Percentiles rank a stretch among this genome's conserved stretches.
These are phyloP conservation scores for Colletotrichum agaves DNA, from an alignment of 2,329 filamentous ascomycete genomes.

Conservation along the genomic window DNA sequence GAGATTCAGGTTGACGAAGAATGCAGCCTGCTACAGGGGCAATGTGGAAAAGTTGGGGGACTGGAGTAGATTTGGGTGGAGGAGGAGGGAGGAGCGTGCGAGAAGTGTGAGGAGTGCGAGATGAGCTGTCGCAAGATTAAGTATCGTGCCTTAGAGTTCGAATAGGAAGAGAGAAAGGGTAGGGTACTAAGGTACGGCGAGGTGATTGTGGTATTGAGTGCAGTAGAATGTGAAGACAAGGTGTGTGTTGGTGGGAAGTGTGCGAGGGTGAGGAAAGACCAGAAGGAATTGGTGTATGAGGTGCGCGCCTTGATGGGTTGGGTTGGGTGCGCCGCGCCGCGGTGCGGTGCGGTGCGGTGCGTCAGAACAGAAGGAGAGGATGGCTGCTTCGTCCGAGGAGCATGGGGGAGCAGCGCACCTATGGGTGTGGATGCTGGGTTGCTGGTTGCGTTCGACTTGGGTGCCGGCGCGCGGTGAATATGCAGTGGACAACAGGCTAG, in stretches of 20 bases:
- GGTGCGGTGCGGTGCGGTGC: slow-evolving; percentile 34
- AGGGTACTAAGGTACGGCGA: slow-evolving; percentile 27
- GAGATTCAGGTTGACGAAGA: slow-evolving; percentile 16
- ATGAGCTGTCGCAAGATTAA: slow-evolving; percentile 39
- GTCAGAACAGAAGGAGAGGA: slow-evolving; percentile 33
- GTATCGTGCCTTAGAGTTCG: slow-evolving; percentile 37
- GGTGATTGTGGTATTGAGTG: slow-evolving; percentile 21
- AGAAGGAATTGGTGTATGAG: slow-evolving; percentile 30
- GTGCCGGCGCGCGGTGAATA: slow-evolving; percentile 27
- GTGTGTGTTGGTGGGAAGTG: slow-evolving; percentile 38
- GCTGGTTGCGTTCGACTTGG: slow-evolving; percentile 32
- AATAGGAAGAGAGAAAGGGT: slow-evolving; percentile 20
- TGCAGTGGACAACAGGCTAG: slow-evolving; percentile 37
- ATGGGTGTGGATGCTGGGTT: slow-evolving; percentile 24
- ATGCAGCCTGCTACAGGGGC: slow-evolving; percentile 33
- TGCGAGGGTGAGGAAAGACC: slow-evolving; percentile 29
- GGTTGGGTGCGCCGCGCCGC: slow-evolving; percentile 30
- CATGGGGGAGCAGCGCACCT: slow-evolving; percentile 27
- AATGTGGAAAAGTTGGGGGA: slow-evolving; percentile 28
- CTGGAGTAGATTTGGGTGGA: slow-evolving; percentile 21
- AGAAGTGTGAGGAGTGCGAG: slow-evolving; percentile 20
- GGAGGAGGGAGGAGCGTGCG: slow-evolving; percentile 14
- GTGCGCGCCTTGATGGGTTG: slow-evolving; percentile 35
- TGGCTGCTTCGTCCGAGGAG: slow-evolving; percentile 21
- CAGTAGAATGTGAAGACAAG: slow-evolving; percentile 28